These are phyloP conservation scores for Ophiocordyceps camponoti-floridani DNA, from an alignment of 2,329 filamentous ascomycete species.

Conservation along the genomic window DNA sequence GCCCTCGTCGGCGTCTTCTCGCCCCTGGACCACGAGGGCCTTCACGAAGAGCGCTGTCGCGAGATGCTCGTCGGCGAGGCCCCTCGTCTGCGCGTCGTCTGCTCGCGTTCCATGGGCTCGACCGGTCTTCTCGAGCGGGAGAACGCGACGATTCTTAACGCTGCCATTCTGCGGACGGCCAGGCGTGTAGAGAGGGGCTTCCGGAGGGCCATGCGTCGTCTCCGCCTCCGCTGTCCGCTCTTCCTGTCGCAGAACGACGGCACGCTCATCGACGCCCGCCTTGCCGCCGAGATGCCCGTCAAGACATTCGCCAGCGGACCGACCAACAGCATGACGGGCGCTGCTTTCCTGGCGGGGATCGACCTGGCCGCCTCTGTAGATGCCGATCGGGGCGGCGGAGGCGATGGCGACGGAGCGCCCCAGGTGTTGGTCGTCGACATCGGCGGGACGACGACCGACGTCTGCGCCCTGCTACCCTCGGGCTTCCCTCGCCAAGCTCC, in stretches of 20 bases:
- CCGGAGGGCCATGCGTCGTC: conserved; percentile 22
- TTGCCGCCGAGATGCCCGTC: conserved; percentile 29
- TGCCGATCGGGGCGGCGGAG: background rate
- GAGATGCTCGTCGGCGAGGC: conserved; percentile 16
- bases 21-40: conserved; percentile 21
- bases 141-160: conserved; percentile 37
- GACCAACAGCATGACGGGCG: conserved; percentile 34
- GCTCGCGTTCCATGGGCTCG: conserved; percentile 23
- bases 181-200: conserved; percentile 28
- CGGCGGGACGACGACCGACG: conserved; percentile 43
- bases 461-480: conserved; percentile 36
- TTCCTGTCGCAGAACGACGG: conserved; percentile 37
- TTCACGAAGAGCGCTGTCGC: conserved; percentile 21
- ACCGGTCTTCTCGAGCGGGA: conserved; percentile 27
- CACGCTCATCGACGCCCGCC: conserved; percentile 27
- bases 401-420: conserved; percentile 4
- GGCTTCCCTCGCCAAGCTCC: conserved; percentile 43
- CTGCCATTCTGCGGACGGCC: conserved; percentile 28
- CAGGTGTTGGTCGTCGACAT: conserved; percentile 35
- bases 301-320: conserved; percentile 34
- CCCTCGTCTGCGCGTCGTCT: conserved; percentile 19
- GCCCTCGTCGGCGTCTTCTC: conserved; percentile 27
- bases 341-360: conserved; percentile 32
- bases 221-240: conserved; percentile 22
- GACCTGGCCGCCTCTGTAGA: conserved; percentile 9